A percentile compares a stretch with the other conserved stretches of the same genome.
phyloP scores from a whole-genome alignment of 1,284 basidiomycete genomes.

The Apiotrichum akiyoshidainum region DNA sequence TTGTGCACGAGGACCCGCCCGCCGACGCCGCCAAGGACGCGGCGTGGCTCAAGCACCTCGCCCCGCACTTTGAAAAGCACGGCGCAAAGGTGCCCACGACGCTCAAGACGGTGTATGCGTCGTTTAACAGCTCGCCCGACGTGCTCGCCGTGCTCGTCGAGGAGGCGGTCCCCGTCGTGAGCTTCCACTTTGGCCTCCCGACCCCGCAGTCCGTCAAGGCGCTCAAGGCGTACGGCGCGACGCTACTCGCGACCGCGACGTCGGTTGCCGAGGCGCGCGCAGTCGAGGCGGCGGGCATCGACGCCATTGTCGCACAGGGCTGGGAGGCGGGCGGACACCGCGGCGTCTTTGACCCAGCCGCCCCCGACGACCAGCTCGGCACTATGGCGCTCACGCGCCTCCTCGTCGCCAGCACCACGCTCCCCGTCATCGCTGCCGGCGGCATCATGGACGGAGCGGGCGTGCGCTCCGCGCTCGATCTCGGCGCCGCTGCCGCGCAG shows the following conservation, averaged over 20 bases:
- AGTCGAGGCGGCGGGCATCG: slow-evolving; percentile 30
- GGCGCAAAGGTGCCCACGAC: slow-evolving; percentile 22
- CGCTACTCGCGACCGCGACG: slow-evolving; percentile 35
- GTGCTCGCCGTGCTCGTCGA: slow-evolving; percentile 35
- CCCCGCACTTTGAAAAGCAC: slow-evolving; percentile 24
- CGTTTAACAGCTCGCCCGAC: slow-evolving; percentile 30
- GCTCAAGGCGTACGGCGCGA: slow-evolving; percentile 25
- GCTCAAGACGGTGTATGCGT: slow-evolving; percentile 29
- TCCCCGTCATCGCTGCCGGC: slow-evolving; percentile 41
- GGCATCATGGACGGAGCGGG: slow-evolving; percentile 39
- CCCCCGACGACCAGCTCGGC: slow-evolving; percentile 28
- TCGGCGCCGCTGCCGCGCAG: slow-evolving; percentile 36
- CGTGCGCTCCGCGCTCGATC: slow-evolving; percentile 21
- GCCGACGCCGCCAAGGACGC: slow-evolving; percentile 14
- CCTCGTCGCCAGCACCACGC: slow-evolving; percentile 12
- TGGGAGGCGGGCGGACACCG: slow-evolving; percentile 44
- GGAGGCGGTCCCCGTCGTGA: slow-evolving; percentile 31
- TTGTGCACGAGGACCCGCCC: slow-evolving; percentile 25
- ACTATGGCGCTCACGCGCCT: slow-evolving; percentile 27
- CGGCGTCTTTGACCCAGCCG: slow-evolving; percentile 34
- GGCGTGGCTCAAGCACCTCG: slow-evolving; percentile 28
- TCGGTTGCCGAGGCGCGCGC: slow-evolving; percentile 27
- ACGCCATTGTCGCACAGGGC: slow-evolving; percentile 41
- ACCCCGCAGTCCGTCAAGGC: slow-evolving; percentile 10
- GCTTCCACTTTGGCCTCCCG: slow-evolving; percentile 46